Base-by-base conservation (phyloP, 805 yeast genomes). In the Wickerhamiella azyma region DNA sequence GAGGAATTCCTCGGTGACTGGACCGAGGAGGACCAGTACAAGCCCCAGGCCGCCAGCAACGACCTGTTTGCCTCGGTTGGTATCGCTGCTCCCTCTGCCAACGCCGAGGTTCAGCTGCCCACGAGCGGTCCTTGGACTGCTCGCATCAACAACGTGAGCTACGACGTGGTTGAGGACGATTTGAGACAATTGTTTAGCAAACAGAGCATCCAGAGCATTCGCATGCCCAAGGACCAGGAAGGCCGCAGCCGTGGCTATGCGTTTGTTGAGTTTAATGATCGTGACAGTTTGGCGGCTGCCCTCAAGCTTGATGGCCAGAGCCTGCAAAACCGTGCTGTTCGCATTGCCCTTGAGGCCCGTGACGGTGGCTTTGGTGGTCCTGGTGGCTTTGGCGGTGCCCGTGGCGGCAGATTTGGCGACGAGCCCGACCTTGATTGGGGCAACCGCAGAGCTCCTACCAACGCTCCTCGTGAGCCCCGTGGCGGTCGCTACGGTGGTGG, bases 51-150 rank as follows among this genome's bases (percentile, higher is more conserved):
- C 53, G 56, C 61, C 43, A 43, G 37, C 18, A 41, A 54, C 42
- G 61, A 56, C 58, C 62, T 45, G 57, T 53, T 16, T 54, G 61
- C 62, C 38, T 58, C 60, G 45, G 62, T 61, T 21, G 61, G 58
- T 36, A 49, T 53, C 41, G 58, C 50, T 45, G 50, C 65, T 37
- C 55, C 64, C 44, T 53, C 61, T 49, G 70, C 65, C 50, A 70
- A 84, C 65, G 71, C 68, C 32, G 88, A 81, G 60, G 81, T 67
- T 55, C 94, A 95, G 37, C 72, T 92, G 50, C 99, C 99, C 39
- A 89, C 85, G 56, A 72, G 67, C 44, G 86, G 96, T 16, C 99
- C 99, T 46, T 92, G 66, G 72, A 81, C 83, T 58, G 96, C 95
- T n/a, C 77, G 85, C 62, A 72, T 89, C 54, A 76, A 76, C 60